Conservation (phyloP, 2,329 filamentous ascomycete species). For the Orbilia blumenaviensis region DNA sequence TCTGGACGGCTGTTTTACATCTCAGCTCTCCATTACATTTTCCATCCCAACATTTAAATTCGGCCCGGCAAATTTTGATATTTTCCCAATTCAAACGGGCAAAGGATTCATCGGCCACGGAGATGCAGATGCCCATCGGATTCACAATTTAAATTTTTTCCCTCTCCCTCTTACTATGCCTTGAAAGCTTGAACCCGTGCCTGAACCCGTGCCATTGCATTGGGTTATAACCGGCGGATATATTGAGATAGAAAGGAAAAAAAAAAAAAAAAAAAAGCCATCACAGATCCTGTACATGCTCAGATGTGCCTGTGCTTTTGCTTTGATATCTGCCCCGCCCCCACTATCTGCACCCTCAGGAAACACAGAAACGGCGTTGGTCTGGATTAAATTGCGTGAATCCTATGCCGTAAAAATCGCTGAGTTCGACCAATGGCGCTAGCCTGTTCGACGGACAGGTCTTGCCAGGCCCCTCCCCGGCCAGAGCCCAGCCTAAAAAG, state of each 20-base stretch:
- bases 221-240: slow-evolving; percentile 14
- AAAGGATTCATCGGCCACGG: slow-evolving; percentile 45
- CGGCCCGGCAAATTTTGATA: slow-evolving; percentile 27
- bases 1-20: slow-evolving; percentile 9
- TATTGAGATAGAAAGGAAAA: too few species aligned
- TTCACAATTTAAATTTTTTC: slow-evolving; percentile 5
- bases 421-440: slow-evolving; percentile 20
- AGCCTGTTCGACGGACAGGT: background rate
- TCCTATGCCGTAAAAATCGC: slow-evolving; percentile 42
- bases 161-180: background rate
- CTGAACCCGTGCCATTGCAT: background rate
- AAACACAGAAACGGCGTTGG: slow-evolving; percentile 38
- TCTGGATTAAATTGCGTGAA: slow-evolving; percentile 50
- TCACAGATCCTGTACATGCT: too few species aligned
- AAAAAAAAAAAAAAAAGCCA: too few species aligned
- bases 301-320: too few species aligned
- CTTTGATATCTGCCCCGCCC: slow-evolving; percentile 45
- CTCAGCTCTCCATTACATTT: too few species aligned
- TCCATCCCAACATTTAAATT: background rate
- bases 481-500: background rate
- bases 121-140: background rate
- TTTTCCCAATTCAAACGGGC: slow-evolving; percentile 10
- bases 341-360: slow-evolving; percentile 4
- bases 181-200: background rate
- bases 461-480: slow-evolving; percentile 9